phyloP scores from a whole-genome alignment of 345 rosid species.

The Crucihimalaya himalaica region DNA sequence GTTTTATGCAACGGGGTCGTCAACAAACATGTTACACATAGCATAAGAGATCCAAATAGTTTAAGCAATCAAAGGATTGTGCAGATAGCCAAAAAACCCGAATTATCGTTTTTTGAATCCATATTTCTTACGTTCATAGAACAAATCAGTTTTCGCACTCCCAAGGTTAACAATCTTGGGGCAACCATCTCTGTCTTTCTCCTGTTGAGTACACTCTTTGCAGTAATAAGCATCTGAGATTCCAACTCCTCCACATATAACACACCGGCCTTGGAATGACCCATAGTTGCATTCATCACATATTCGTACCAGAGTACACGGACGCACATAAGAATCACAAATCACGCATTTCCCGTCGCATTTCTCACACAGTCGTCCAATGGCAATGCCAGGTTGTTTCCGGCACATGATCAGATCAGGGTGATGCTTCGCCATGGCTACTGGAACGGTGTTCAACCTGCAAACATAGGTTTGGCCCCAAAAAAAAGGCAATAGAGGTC shows the following conservation, averaged over 20 bases:
- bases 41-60: conserved; percentile 13
- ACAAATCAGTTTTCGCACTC: conserved; percentile 66
- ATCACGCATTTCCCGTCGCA: conserved; percentile 72
- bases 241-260: conserved; percentile 71
- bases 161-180: conserved; percentile 70
- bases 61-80: conserved; percentile 25
- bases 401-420: conserved; percentile 79
- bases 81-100: not conserved
- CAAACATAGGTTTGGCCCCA: not conserved
- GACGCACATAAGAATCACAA: conserved; percentile 69
- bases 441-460: not conserved
- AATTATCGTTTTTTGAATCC: conserved; percentile 57
- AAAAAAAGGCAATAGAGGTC: not conserved
- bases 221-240: conserved; percentile 74
- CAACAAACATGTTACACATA: conserved; percentile 26
- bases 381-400: conserved; percentile 78
- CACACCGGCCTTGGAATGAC: conserved; percentile 74
- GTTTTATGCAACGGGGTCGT: not conserved
- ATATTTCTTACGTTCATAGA: conserved; percentile 66
- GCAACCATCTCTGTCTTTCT: conserved; percentile 72
- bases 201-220: conserved; percentile 78
- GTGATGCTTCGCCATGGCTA: conserved; percentile 69
- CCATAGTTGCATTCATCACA: conserved; percentile 81
- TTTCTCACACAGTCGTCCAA: conserved; percentile 69
- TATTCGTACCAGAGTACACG: conserved; percentile 71